Base-by-base conservation (phyloP, 164 flowering plant genomes). In the Liquidambar formosana region DNA sequence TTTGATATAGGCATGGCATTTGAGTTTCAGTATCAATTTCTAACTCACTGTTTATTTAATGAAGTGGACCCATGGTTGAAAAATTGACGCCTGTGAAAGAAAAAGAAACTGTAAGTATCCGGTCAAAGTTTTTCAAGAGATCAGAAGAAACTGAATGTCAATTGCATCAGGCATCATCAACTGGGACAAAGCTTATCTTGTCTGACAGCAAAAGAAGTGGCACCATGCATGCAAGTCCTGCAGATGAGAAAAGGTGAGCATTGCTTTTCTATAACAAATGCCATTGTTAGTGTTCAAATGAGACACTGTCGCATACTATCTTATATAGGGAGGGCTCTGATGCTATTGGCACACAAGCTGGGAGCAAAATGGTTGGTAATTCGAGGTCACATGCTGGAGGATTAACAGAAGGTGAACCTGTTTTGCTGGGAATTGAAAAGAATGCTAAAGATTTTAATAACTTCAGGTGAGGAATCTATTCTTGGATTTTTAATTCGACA, bases 221-320 rank as follows among this genome's bases (percentile, higher is more conserved):
- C 59, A 33, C 28, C 41, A 10, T 56, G 44, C 64, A 18, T 61
- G 54, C 59, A 61, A 65, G 22, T 67, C 72, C 66, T n/a, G 38
- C 69, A 56, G 68, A 28, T 47, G 45, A 69, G 21, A 73, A 69
- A 71, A 75, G 85, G 88, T 88, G 26, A 46, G 60, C 16, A 9
- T 59, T 65, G 51, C 45, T 57, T 46, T 63, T 49, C 12, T 11
- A 8, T 63, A 56, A 64, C 70, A 56, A 56, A 43, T 53, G 51
- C 33, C 45, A 10, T 49, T 28, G 18, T 49, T 65, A 67, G 47
- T 66, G 14, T 59, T 49, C 3, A 16, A 9, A 48, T 75, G 46
- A 23, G 26, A 53, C 27, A 28, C 25, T 69, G 27, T 53, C n/a
- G n/a, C 46, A 4, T 67, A 33, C 61, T 5, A 69, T 43, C 25